These are phyloP conservation scores for Penicillium concentricum DNA, from an alignment of 2,329 filamentous ascomycete genomes.

Conservation along the genomic window DNA sequence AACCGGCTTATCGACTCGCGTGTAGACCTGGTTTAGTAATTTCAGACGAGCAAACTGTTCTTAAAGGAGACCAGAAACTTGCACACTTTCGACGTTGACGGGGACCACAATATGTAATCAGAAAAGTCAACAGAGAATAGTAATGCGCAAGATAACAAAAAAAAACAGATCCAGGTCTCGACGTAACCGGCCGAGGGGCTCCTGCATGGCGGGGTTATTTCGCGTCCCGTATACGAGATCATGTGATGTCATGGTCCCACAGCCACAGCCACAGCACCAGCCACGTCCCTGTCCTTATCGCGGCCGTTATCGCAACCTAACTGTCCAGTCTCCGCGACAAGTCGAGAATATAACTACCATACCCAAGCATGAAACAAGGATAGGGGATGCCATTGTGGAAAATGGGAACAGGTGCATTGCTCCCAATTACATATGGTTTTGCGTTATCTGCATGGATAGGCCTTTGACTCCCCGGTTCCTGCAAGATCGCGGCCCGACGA, in stretches of 20 bases:
- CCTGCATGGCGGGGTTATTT: slow-evolving; percentile 18
- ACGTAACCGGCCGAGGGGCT: slow-evolving; percentile 32
- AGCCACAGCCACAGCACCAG: slow-evolving; percentile 8
- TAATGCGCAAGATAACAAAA: slow-evolving; percentile 3
- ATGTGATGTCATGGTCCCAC: slow-evolving; percentile 4
- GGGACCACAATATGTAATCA: background rate
- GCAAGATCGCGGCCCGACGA: slow-evolving; percentile 9
- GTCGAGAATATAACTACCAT: background rate
- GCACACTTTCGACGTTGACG: background rate
- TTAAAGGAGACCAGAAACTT: background rate
- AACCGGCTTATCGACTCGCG: slow-evolving; percentile 23
- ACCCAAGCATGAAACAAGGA: background rate
- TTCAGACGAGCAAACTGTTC: background rate
- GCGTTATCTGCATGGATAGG: slow-evolving; percentile 1
- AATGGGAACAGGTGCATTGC: background rate
- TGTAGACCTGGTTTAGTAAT: slow-evolving; percentile 2
- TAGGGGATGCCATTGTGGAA: slow-evolving; percentile 2
- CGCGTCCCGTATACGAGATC: slow-evolving; percentile 20
- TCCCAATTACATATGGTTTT: background rate
- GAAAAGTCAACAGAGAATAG: background rate
- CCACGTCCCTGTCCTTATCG: slow-evolving; percentile 4
- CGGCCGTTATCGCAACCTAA: slow-evolving; percentile 19
- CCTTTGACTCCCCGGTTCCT: background rate
- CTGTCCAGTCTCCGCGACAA: background rate
- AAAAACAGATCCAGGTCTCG: slow-evolving; percentile 13